Evolutionary conservation across 1,284 basidiomycete species (phyloP).

Genomic region (Psilocybe mexicana): DNA sequence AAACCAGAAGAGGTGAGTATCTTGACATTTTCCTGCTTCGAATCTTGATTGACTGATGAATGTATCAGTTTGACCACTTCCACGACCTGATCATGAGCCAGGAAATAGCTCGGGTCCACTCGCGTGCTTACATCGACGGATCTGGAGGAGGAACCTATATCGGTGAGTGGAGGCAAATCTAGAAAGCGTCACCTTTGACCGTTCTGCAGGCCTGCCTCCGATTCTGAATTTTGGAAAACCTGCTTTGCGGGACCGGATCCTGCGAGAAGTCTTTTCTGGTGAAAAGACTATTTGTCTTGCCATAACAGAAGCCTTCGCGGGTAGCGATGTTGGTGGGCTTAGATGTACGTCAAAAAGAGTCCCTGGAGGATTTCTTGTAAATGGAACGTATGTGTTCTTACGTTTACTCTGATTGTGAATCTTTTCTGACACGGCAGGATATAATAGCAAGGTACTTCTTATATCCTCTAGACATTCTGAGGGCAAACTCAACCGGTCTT

Average conservation of each 20-base stretch:
- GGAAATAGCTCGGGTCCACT: slow-evolving; percentile 45
- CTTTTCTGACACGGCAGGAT: neutral
- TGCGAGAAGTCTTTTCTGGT: slow-evolving; percentile 74
- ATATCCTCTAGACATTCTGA: neutral
- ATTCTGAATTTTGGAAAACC: slow-evolving; percentile 75
- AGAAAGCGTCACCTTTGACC: neutral
- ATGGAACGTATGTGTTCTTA: slow-evolving; percentile 55
- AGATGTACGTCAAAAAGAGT: slow-evolving; percentile 38
- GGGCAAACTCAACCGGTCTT: neutral
- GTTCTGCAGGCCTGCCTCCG: slow-evolving; percentile 60
- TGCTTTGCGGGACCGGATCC: slow-evolving; percentile 66
- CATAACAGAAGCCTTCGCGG: slow-evolving; percentile 74
- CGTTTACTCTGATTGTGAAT: neutral
- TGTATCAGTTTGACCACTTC: slow-evolving; percentile 63
- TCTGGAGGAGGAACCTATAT: slow-evolving; percentile 35
- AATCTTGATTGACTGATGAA: neutral
- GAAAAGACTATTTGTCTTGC: slow-evolving; percentile 70
- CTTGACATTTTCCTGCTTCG: neutral
- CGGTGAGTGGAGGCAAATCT: slow-evolving; percentile 20
- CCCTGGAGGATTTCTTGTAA: slow-evolving; percentile 39
- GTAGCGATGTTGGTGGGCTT: slow-evolving; percentile 63
- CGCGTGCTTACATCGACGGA: slow-evolving; percentile 46
- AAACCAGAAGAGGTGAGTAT: slow-evolving; percentile 74
- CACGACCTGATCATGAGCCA: slow-evolving; percentile 55
- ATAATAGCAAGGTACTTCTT: slow-evolving; percentile 7